These are phyloP conservation scores for Dothistroma pini DNA, from an alignment of 2,329 filamentous ascomycete species.

Conservation along the genomic window DNA sequence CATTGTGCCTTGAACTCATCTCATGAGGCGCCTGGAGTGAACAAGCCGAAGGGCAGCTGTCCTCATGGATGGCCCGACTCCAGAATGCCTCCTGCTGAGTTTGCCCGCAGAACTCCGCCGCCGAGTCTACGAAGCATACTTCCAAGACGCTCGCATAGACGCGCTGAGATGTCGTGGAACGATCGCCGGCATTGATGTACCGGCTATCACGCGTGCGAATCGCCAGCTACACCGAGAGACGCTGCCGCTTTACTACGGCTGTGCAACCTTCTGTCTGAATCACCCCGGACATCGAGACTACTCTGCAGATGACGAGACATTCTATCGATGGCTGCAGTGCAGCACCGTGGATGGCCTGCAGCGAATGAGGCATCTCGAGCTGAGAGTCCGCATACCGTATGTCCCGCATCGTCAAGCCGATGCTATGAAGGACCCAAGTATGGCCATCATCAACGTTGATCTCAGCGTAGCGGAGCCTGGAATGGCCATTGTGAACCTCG, in stretches of 20 bases:
- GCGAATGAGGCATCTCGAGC: not conserved
- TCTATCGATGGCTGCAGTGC: slow-evolving; percentile 4
- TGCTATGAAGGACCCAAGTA: not conserved
- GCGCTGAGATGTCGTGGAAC: not conserved
- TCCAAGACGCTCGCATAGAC: not conserved
- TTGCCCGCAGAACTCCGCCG: slow-evolving; percentile 7
- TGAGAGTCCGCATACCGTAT: not conserved
- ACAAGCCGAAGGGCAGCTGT: not conserved
- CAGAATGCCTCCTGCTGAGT: not conserved
- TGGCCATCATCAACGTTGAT: not conserved
- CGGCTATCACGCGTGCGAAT: not conserved
- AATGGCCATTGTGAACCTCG: not conserved
- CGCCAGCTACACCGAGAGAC: not conserved
- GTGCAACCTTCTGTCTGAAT: slow-evolving; percentile 2
- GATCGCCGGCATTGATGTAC: not conserved
- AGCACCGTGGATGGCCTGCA: not conserved
- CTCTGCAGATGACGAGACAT: slow-evolving; percentile 1
- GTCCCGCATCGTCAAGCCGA: not conserved
- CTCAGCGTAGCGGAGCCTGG: not conserved
- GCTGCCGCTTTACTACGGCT: slow-evolving; percentile 5
- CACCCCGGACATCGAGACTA: slow-evolving; percentile 3
- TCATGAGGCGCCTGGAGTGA: not conserved
- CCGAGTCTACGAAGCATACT: not conserved
- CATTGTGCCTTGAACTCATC: not conserved
- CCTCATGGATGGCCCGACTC: not conserved